Base-by-base conservation (phyloP, 78 protist genomes). In the Speleostelium caveatum region DNA sequence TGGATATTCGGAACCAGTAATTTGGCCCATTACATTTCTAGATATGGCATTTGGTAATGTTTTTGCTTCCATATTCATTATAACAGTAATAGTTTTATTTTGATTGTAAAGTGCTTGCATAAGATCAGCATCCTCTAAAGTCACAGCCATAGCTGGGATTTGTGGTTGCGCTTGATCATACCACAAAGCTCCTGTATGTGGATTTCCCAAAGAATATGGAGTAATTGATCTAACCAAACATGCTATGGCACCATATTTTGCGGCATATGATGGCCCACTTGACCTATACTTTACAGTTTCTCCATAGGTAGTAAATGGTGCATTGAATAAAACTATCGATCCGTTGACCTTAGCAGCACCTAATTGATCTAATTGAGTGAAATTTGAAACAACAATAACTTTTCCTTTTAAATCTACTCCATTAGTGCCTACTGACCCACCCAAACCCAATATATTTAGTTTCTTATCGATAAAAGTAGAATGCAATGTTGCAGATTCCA, bases 111-210 rank as follows among this genome's bases (percentile, higher is more conserved):
- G 59, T 6, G 92, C 77, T 59, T 72, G 77, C 30, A 95, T 63
- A 62, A 95, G 65, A 69, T 91, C 94, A 26, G 97, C 94, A 80
- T 95, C 97, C 56, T 95, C 97, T 32, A 93, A 75, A 33, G 97
- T 89, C 10, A 95, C 36, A 14, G 96, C 94, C 1, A 89, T 95
- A 10, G 94, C 30, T 32, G 97, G 97, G 22, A 95, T 83, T 28
- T 93, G 14, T 3, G 36, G 17, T 0, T 66, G 51, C 6, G 85
- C 90, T 17, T 19, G 19, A 1, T 65, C 28, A 39, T 94, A 94
- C 19, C n/a, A 10, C 95, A 85, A 39, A 16, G 36, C 39, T n/a
- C 97, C 97, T 10, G 97, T 95, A 69, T 95, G 97, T 22, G 96
- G 96, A 17, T 91, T 60, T 45, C 87, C 77, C 71, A 95, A 60